These are phyloP conservation scores for Neoascochyta sp. DNA, from an alignment of 2,329 filamentous ascomycete genomes.

Conservation along the genomic window DNA sequence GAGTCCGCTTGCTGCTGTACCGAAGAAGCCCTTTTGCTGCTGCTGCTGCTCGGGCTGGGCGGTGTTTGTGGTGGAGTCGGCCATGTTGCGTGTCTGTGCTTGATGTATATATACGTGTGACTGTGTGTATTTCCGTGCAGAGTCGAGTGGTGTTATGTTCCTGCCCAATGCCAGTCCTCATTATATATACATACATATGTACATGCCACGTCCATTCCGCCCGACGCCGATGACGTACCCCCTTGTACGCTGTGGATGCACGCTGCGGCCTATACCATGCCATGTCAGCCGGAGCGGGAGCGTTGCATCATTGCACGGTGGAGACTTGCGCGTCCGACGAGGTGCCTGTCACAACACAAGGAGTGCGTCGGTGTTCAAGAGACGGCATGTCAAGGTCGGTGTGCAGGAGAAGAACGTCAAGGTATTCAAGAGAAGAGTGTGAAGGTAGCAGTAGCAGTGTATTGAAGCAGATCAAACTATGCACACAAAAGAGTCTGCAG, in stretches of 20 bases:
- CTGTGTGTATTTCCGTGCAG: not conserved
- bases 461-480: slow-evolving; percentile 31
- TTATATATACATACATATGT: too few relatives aligned
- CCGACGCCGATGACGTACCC: slow-evolving; percentile 5
- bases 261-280: slow-evolving; percentile 3
- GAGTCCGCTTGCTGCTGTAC: slow-evolving; percentile 30
- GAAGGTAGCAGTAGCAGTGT: slow-evolving; percentile 22
- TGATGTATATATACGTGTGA: not conserved
- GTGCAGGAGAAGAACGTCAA: not conserved
- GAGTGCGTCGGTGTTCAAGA: not conserved
- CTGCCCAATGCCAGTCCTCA: too few relatives aligned
- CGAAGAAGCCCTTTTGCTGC: slow-evolving; percentile 31
- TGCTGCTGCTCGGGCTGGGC: slow-evolving; percentile 27
- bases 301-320: not conserved
- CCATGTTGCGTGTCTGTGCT: not conserved
- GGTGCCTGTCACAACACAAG: too few relatives aligned
- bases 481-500: slow-evolving; percentile 23
- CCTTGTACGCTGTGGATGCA: slow-evolving; percentile 3
- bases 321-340: too few relatives aligned
- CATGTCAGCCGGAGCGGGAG: not conserved
- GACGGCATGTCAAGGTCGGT: not conserved
- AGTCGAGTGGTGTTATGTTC: not conserved
- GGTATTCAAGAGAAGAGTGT: not conserved
- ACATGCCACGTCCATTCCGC: not conserved
- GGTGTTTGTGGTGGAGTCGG: not conserved